A percentile compares a stretch with the other conserved stretches of the same genome.
Evolutionary conservation across 768 basidiomycete species (phyloP).

Genomic region (Lyophyllum shimeji): DNA sequence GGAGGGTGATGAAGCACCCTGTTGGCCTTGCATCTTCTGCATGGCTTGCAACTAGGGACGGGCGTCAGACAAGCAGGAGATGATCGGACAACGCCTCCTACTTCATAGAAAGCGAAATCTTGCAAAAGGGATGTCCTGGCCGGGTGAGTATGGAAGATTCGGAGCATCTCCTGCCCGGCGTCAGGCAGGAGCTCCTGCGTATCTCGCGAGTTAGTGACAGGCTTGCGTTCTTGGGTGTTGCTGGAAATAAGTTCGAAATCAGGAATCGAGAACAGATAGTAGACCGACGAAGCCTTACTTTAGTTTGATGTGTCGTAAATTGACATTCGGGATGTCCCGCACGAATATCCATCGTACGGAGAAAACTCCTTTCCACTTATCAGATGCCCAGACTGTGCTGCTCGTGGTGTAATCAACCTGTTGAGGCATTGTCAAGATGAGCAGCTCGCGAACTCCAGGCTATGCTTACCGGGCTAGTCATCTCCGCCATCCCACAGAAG

Average conservation of each 20-base stretch:
- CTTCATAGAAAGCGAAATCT: slow-evolving; percentile 92
- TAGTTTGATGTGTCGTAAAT: slow-evolving; percentile 84
- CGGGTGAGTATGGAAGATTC: slow-evolving; percentile 92
- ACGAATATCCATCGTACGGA: slow-evolving; percentile 98
- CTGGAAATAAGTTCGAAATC: slow-evolving; percentile 38
- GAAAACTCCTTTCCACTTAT: slow-evolving; percentile 99
- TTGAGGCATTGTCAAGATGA: background rate
- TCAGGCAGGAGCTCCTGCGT: slow-evolving; percentile 96
- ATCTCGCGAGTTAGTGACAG: slow-evolving; percentile 96
- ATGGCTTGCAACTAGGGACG: slow-evolving; percentile 71
- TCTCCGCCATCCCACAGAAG: slow-evolving; percentile 98
- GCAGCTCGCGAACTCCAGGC: background rate
- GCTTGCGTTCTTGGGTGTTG: slow-evolving; percentile 97
- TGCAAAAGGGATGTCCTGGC: slow-evolving; percentile 91
- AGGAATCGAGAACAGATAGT: background rate
- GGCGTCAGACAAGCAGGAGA: background rate
- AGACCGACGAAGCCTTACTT: slow-evolving; percentile 48
- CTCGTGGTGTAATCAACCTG: slow-evolving; percentile 91
- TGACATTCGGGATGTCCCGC: slow-evolving; percentile 90
- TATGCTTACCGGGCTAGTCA: slow-evolving; percentile 81
- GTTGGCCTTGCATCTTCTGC: slow-evolving; percentile 62
- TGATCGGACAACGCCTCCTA: slow-evolving; percentile 29
- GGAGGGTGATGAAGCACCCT: slow-evolving; percentile 33
- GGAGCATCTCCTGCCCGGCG: slow-evolving; percentile 94
- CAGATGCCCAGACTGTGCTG: slow-evolving; percentile 97